Base-by-base conservation (phyloP, 2,329 filamentous ascomycete species). In the Seiridium cupressi region DNA sequence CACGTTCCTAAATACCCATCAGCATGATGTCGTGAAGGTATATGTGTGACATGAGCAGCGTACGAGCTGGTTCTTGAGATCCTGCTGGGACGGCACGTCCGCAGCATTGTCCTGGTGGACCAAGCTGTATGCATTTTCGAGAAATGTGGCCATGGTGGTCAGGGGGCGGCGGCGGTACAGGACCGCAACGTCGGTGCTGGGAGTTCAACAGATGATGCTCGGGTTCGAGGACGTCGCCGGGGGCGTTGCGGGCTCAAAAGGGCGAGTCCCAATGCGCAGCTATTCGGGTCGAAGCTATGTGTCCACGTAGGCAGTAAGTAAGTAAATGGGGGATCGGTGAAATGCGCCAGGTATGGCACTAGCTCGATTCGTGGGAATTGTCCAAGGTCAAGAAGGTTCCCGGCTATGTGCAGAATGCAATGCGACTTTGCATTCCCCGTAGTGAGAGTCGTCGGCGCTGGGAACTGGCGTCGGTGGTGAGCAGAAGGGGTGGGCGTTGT, bases 61-160 rank as follows among this genome's bases (percentile, higher is more conserved):
- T 53, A 53, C 49, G 69, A 97, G 83, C 82, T 96, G 91, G 70
- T 88, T 92, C 78, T 92, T 93, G 78, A 99, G 84, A 76, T 99
- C 95, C 73, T 93, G 92, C 77, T 95, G 83, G 64, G 90, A 88
- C 61, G 95, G 94, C 71, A 96, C 89, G 76, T 98, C 95, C 68
- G 93, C 91, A 64, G 92, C 86, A 84, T 97, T 98, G 86, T 99
- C 95, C 85, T 95, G 89, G 78, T 97, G 93, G 79, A 99, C 92
- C 79, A 99, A 81, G 79, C 92, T 97, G 85, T 98, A 99, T 66
- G 95, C 86, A 77, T 91, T 90, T 76, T 99, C 95, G 65, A 98
- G 86, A 77, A 96, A 98, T 68, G 90, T 90, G 79, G 94, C 90
- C 94, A 98, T 99, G 78, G 68, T 62, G 57, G 57, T 53, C 57